Conservation (phyloP, 2,329 filamentous ascomycete species). For the Talaromyces sp. region DNA sequence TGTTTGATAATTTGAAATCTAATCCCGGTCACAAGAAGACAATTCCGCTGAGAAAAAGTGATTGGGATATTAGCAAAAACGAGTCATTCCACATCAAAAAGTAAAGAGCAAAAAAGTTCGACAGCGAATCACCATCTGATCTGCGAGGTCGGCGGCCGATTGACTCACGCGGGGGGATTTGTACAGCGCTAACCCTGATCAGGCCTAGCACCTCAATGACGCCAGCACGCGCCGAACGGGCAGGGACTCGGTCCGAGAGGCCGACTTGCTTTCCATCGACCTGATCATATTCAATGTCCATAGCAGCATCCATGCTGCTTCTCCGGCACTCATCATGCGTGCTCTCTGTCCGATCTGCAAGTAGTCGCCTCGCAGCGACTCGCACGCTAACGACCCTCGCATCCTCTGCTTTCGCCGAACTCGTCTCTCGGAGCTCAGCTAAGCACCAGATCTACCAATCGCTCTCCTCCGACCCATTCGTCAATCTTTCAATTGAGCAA, state of each 20-base stretch:
- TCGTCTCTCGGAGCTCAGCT: conserved; percentile 33
- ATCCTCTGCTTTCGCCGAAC: conserved; percentile 31
- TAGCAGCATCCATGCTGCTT: conserved; percentile 28
- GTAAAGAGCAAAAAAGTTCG: not conserved
- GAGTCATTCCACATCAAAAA: not conserved
- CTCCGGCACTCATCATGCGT: conserved; percentile 22
- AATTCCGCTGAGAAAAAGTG: not conserved
- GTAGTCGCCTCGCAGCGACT: not conserved
- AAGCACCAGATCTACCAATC: conserved; percentile 67
- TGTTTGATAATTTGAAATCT: no score
- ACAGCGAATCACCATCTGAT: conserved; percentile 3
- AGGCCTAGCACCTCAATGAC: conserved; percentile 2
- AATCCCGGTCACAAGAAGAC: not conserved
- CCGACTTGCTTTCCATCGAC: not conserved
- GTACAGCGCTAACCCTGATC: not conserved
- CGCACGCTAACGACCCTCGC: conserved; percentile 25
- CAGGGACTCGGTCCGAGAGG: not conserved
- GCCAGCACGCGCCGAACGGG: not conserved
- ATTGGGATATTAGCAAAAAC: no score
- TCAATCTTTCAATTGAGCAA: conserved; percentile 94
- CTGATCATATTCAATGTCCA: no score
- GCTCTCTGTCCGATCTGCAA: not conserved
- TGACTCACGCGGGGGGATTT: not conserved
- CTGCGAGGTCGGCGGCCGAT: conserved; percentile 3
- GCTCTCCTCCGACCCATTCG: conserved; percentile 66